A percentile compares a stretch with the other conserved stretches of the same genome.
These are phyloP conservation scores for Excoecaria agallocha DNA, from an alignment of 345 rosid species.

Conservation along the genomic window DNA sequence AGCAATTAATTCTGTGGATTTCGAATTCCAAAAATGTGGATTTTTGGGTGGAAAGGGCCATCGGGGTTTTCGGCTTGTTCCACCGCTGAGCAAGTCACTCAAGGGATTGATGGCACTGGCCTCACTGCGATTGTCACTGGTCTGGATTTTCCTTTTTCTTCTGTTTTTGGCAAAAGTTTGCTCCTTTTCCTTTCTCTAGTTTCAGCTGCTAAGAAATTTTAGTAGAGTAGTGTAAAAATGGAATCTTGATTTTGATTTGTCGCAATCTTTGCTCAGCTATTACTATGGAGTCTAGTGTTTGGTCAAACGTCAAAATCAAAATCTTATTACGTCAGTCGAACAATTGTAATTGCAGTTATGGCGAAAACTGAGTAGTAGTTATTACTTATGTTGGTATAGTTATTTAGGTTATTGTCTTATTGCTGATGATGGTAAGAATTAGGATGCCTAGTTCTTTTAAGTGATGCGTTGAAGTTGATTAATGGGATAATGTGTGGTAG, in stretches of 20 bases:
- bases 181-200: not conserved
- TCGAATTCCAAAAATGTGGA: conserved; percentile 13
- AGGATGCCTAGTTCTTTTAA: not conserved
- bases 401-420: too few species aligned
- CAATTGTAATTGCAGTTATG: not conserved
- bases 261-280: not conserved
- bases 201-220: not conserved
- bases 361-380: not conserved
- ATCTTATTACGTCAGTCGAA: not conserved
- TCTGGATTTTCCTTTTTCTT: conserved; percentile 4
- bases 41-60: conserved; percentile 36
- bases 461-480: not conserved
- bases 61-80: conserved; percentile 43
- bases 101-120: conserved; percentile 45
- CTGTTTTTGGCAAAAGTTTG: not conserved
- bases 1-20: not conserved
- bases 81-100: conserved; percentile 47
- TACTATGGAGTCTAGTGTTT: not conserved
- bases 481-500: not conserved
- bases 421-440: not conserved
- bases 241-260: not conserved
- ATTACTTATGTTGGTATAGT: not conserved
- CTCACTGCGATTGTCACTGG: conserved; percentile 53
- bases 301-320: not conserved
- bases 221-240: not conserved